Conservation (phyloP, 108 stramenopile genomes). For the Halocafeteria seosinensis region DNA sequence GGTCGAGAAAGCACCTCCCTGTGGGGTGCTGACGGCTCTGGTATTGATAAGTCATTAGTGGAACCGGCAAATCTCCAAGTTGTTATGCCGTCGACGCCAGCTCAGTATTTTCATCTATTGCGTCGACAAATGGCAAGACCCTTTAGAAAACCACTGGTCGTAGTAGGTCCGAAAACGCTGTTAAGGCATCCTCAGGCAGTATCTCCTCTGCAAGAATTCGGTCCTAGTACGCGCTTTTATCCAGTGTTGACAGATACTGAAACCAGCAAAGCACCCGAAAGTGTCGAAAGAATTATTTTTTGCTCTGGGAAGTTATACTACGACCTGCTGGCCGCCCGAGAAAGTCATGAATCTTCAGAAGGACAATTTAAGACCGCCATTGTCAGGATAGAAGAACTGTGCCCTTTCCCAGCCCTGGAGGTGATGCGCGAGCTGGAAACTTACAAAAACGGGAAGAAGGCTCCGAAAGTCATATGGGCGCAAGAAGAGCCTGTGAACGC, state of each 20-base stretch:
- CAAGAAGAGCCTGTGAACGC: conserved; percentile 55
- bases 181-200: conserved; percentile 66
- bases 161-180: conserved; percentile 86
- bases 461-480: conserved; percentile 58
- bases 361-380: conserved; percentile 21
- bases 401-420: conserved; percentile 86
- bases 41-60: not conserved
- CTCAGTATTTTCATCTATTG: conserved; percentile 95
- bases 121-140: conserved; percentile 91
- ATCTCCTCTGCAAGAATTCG: conserved; percentile 76
- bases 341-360: conserved; percentile 28
- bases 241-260: conserved; percentile 57
- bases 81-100: conserved; percentile 35
- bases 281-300: conserved; percentile 61
- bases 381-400: conserved; percentile 84
- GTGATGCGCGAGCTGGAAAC: conserved; percentile 49
- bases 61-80: conserved; percentile 4
- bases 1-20: too few relatives aligned
- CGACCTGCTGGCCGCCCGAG: conserved; percentile 71
- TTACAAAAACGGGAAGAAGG: conserved; percentile 49
- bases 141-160: conserved; percentile 94
- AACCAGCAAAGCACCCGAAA: conserved; percentile 30
- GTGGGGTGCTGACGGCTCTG: not conserved
- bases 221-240: conserved; percentile 64
- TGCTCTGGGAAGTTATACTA: conserved; percentile 94